phyloP scores from a whole-genome alignment of 2,329 filamentous ascomycete genomes.

The Hymenoscyphus fructigenus region DNA sequence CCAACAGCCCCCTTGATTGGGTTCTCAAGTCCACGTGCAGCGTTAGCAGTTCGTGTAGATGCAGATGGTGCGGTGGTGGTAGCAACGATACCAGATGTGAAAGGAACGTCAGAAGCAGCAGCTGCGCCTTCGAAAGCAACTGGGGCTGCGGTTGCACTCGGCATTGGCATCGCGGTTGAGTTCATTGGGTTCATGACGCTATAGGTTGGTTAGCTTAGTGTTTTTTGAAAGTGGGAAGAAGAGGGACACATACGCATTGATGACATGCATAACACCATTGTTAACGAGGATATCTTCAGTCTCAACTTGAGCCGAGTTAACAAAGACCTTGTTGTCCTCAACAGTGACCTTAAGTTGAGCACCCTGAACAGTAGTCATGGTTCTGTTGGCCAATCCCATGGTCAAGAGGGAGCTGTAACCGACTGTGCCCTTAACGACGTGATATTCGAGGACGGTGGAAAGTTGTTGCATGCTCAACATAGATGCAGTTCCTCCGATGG shows the following conservation, averaged over 20 bases:
- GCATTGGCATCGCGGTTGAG: constrained; percentile 15
- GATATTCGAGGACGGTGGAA: constrained; percentile 34
- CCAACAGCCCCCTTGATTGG: constrained; percentile 10
- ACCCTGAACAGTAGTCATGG: constrained; percentile 28
- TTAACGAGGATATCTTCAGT: constrained; percentile 36
- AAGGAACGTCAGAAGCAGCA: constrained; percentile 11
- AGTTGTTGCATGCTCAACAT: constrained; percentile 28
- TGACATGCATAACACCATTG: constrained; percentile 38
- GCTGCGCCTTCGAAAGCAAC: constrained; percentile 14
- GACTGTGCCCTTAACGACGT: constrained; percentile 33
- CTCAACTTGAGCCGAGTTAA: constrained; percentile 40
- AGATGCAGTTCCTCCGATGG: constrained; percentile 32
- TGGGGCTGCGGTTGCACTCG: constrained; percentile 13
- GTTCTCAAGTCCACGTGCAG: neutral
- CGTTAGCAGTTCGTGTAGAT: constrained; percentile 14
- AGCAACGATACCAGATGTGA: constrained; percentile 16
- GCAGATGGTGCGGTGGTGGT: constrained; percentile 21
- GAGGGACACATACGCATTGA: constrained; percentile 32
- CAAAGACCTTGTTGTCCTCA: constrained; percentile 38
- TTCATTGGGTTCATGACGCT: constrained; percentile 23
- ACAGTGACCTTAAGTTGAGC: constrained; percentile 32
- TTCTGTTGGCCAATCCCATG: constrained; percentile 40
- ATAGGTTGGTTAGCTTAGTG: neutral
- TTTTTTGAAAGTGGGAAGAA: neutral
- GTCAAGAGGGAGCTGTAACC: constrained; percentile 33